phyloP scores from a whole-genome alignment of 768 basidiomycete genomes.

The Pleurotus tuber-regium region DNA sequence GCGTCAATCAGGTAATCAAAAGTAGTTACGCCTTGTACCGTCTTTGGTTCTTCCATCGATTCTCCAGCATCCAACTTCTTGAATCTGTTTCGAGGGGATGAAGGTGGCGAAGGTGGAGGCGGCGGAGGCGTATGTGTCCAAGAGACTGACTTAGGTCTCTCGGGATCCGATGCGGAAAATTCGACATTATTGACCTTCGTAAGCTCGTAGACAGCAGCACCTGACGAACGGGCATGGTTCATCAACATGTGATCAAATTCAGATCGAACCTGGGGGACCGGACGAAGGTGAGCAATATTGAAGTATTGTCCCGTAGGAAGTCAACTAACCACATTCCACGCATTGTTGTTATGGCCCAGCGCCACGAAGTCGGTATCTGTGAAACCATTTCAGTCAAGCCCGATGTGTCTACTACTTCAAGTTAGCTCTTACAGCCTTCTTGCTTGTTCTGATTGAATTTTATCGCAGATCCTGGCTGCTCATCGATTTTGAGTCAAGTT shows the following conservation, averaged over 20 bases:
- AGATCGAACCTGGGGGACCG: slow-evolving; percentile 42
- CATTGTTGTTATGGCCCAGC: slow-evolving; percentile 49
- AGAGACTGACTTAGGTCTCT: slow-evolving; percentile 47
- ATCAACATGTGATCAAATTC: slow-evolving; percentile 61
- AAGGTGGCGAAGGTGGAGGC: not conserved
- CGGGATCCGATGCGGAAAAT: slow-evolving; percentile 38
- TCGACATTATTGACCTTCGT: slow-evolving; percentile 48
- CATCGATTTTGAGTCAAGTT: slow-evolving; percentile 2
- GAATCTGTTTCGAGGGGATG: not conserved
- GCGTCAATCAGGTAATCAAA: slow-evolving; percentile 68
- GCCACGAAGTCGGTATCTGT: slow-evolving; percentile 62
- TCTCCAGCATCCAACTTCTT: not conserved
- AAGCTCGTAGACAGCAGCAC: slow-evolving; percentile 52
- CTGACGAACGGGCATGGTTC: slow-evolving; percentile 50
- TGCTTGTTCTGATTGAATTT: slow-evolving; percentile 64
- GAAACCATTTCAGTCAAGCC: slow-evolving; percentile 6
- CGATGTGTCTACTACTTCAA: not conserved
- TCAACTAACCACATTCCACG: slow-evolving; percentile 60
- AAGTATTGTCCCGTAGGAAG: not conserved
- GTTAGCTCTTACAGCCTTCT: slow-evolving; percentile 52
- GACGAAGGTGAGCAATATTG: not conserved
- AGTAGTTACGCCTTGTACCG: slow-evolving; percentile 32
- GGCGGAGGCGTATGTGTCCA: slow-evolving; percentile 49
- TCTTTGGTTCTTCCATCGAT: not conserved
- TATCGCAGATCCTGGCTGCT: slow-evolving; percentile 58